Evolutionary conservation across 257 asterid species (phyloP), one percentile per base, ranked within the genome.

Genomic region (Penstemon newberryi): DNA sequence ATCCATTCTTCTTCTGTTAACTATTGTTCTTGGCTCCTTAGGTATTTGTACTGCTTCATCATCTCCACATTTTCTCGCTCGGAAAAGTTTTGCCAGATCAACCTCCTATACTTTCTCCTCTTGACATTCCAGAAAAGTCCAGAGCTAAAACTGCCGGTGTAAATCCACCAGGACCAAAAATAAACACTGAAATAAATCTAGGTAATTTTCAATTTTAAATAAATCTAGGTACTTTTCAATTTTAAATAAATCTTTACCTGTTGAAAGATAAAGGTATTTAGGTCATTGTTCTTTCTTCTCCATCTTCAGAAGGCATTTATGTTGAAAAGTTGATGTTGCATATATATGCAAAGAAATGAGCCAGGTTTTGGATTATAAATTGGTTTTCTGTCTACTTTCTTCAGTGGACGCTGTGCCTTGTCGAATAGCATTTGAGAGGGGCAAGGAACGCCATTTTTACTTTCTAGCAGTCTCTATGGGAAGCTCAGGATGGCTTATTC

Each of bases 381-480:
- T 74, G 41, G 44, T 71, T 65, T 65, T 76, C 79, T 70, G 46
- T 69, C 45, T 63, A 41, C 73, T 60, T 69, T 72, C 47, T 77
- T 64, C 84, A 93, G 99, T 79, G 75, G 96, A 84, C 69, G 85
- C 89, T 47, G 80, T 93, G 69, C 95, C 99, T 56, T 93, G 99
- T 75, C 91, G 95, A 72, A 93, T 93, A 71, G 94, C 99, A 60
- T 93, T 93, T 77, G 99, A 93, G 86, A 87, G 95, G 84, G 99
- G 99, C 54, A 93, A 86, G 75, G 99, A 90, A 78, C 96, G 96
- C 19, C 87, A 89, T 72, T 93, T 93, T 82, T 78, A 71, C 67
- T 80, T 93, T 73, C 73, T 90, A 69, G 83, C 99, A 65, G 68
- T 87, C 79, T 85, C 96, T 25, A 61, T 73, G 60, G 95, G 96